Conservation (phyloP, 2,329 filamentous ascomycete species). For the Daldinia sp. region DNA sequence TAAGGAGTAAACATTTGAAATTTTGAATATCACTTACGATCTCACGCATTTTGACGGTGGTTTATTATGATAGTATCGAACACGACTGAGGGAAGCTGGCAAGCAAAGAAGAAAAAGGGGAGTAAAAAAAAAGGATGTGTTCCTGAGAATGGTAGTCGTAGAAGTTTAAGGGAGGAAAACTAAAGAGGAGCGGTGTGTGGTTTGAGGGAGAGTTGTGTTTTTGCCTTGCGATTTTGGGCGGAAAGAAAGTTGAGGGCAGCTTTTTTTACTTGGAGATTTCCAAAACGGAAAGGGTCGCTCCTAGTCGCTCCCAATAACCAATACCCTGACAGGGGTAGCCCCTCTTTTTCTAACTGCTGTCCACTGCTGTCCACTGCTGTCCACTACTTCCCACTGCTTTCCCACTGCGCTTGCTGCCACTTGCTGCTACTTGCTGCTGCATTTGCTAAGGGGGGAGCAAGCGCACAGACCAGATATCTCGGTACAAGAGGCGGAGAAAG, state of each 20-base stretch:
- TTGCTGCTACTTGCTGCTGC: neutral
- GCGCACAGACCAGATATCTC: slow-evolving; percentile 32
- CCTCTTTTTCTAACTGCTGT: slow-evolving; percentile 21
- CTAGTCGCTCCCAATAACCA: slow-evolving; percentile 2
- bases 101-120: slow-evolving; percentile 36
- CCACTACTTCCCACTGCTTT: slow-evolving; percentile 5
- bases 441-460: slow-evolving; percentile 15
- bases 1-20: slow-evolving; percentile 41
- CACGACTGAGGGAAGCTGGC: slow-evolving; percentile 45
- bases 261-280: slow-evolving; percentile 37
- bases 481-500: slow-evolving; percentile 21
- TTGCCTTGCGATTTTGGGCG: slow-evolving; percentile 30
- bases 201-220: slow-evolving; percentile 37
- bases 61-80: slow-evolving; percentile 45
- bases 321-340: slow-evolving; percentile 27
- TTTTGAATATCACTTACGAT: slow-evolving; percentile 67
- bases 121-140: slow-evolving; percentile 42
- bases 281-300: slow-evolving; percentile 41
- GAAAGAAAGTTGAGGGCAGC: slow-evolving; percentile 35
- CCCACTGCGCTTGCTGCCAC: slow-evolving; percentile 7
- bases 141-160: slow-evolving; percentile 36
- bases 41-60: slow-evolving; percentile 75
- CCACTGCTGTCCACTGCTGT: slow-evolving; percentile 1
- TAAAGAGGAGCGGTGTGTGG: slow-evolving; percentile 46
- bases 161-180: slow-evolving; percentile 37